Evolutionary conservation across 331 rosid genomes (phyloP), one percentile per base, ranked within the genome.

Genomic region (Dryas integrifolia): DNA sequence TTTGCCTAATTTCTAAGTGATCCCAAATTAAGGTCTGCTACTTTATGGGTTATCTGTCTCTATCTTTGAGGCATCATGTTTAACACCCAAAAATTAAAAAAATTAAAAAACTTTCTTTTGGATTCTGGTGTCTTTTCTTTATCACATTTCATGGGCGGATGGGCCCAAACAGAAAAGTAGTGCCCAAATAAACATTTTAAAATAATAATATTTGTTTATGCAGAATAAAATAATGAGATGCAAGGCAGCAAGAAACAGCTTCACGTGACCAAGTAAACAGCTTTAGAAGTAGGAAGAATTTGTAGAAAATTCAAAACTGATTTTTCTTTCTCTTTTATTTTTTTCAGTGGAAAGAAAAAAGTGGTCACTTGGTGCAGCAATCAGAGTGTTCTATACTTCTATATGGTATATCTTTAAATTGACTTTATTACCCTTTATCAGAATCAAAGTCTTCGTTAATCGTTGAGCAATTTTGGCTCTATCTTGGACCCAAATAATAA

Each of bases 211-310:
- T 61, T 44, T 30, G 3, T 26, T 26, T 38, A n/a, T 51, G 5
- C 18, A 39, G 8, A 11, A 58, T 18, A 48, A 18, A 21, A 26
- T 6, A 13, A 44, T 3, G 55, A 61, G 43, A 46, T 47, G 30
- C 30, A 59, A 56, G 79, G 82, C 83, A 76, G 41, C 30, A 59
- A 56, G 79, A 85, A 85, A 76, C 88, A 85, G 58, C 77, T 76
- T 74, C 92, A 87, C 88, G 82, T 87, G 89, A 67, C 70, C 48
- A 56, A 15, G 82, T n/a, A 41, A 72, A 46, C 40, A 53, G 68
- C 47, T 48, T n/a, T 2, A 1, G 56, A 41, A 49, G 58, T 30
- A 0, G 3, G 35, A 30, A 30, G 50, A 68, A 9, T 13, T 57
- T 4, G 55, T 52, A 63, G 12, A 74, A 74, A 8, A 40, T 63